Conservation (phyloP, 768 basidiomycete genomes). For the Phanerochaete carnosa region DNA sequence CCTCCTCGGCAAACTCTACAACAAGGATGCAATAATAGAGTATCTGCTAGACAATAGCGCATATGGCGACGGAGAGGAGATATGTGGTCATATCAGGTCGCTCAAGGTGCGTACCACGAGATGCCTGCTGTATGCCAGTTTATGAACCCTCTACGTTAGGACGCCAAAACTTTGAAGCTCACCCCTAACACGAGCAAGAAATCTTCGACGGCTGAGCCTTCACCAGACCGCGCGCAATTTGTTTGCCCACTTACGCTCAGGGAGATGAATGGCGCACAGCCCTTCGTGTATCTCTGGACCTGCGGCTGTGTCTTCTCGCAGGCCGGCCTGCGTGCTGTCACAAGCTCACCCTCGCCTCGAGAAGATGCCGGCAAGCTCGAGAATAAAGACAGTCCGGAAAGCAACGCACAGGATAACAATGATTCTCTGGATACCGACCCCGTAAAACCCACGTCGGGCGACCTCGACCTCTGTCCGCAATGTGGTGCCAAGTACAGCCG, state of each 20-base stretch:
- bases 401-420: constrained; percentile 9
- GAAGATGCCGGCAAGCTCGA: constrained; percentile 21
- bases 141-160: constrained; percentile 43
- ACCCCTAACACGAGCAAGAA: constrained; percentile 58
- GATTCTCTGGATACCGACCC: background rate
- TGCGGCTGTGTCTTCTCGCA: constrained; percentile 94
- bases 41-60: constrained; percentile 78
- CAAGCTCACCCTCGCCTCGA: constrained; percentile 31
- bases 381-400: constrained; percentile 16
- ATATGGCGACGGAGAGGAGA: constrained; percentile 89
- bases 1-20: constrained; percentile 91
- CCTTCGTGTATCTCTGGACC: constrained; percentile 81
- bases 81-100: constrained; percentile 89
- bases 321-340: constrained; percentile 71
- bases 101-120: constrained; percentile 70
- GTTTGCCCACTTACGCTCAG: constrained; percentile 90
- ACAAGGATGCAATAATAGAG: constrained; percentile 92
- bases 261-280: constrained; percentile 90
- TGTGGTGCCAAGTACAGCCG: constrained; percentile 69
- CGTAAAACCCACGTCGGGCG: constrained; percentile 15
- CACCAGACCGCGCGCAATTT: constrained; percentile 60
- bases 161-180: constrained; percentile 80
- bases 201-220: constrained; percentile 34
- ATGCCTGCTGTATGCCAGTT: background rate
- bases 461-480: constrained; percentile 70